A percentile compares a stretch with the other conserved stretches of the same genome.
Conservation (phyloP, 441 rosid genomes). For the Bruguiera hainesii region DNA sequence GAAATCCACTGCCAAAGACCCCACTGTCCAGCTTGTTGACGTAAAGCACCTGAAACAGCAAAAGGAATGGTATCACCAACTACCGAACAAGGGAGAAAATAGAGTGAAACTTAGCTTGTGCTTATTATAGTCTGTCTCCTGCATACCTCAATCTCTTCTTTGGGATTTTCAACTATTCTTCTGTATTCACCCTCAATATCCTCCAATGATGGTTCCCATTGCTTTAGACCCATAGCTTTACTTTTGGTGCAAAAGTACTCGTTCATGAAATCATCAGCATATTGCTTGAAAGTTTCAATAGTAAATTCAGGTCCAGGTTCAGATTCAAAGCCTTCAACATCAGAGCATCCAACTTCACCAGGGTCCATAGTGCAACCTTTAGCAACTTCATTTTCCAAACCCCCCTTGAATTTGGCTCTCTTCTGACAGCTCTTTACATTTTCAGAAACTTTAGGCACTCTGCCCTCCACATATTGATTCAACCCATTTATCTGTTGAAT, state of each 20-base stretch:
- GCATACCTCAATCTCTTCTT: slow-evolving; percentile 54
- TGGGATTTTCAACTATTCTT: slow-evolving; percentile 51
- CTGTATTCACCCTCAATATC: slow-evolving; percentile 59
- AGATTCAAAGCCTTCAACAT: slow-evolving; percentile 23
- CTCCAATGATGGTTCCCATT: slow-evolving; percentile 35
- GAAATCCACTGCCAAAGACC: slow-evolving; percentile 68
- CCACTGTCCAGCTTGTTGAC: slow-evolving; percentile 42
- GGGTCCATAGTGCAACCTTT: slow-evolving; percentile 20
- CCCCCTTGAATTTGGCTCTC: slow-evolving; percentile 15
- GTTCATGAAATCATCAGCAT: slow-evolving; percentile 45
- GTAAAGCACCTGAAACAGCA: slow-evolving; percentile 51
- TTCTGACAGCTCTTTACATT: slow-evolving; percentile 15
- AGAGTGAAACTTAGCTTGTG: neutral
- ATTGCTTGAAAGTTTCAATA: slow-evolving; percentile 46
- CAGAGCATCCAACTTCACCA: slow-evolving; percentile 29
- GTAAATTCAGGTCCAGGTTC: slow-evolving; percentile 39
- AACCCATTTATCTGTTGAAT: slow-evolving; percentile 46
- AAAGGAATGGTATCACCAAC: slow-evolving; percentile 12
- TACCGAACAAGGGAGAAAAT: slow-evolving; percentile 10
- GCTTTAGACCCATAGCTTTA: slow-evolving; percentile 18
- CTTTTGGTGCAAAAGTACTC: slow-evolving; percentile 34
- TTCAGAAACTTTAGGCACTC: slow-evolving; percentile 19
- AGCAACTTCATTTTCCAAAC: slow-evolving; percentile 24
- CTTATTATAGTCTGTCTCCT: slow-evolving; percentile 9
- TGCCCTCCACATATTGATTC: slow-evolving; percentile 26